Evolutionary conservation across 805 yeast genomes (phyloP).

Genomic region (Blastobotrys peoriensis): DNA sequence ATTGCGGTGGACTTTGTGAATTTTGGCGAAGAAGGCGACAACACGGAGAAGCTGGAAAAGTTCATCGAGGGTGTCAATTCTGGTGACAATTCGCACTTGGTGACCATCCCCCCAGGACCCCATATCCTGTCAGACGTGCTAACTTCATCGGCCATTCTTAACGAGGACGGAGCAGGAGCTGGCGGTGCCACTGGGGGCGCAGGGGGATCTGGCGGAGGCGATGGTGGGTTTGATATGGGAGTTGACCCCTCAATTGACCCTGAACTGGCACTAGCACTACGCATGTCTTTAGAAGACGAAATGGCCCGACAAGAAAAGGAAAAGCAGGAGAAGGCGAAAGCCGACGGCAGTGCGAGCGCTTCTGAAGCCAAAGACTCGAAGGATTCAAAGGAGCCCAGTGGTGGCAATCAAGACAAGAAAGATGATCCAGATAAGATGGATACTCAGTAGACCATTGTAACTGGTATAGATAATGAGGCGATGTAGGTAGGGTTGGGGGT

Average conservation of each 20-base stretch:
- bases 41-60: slow-evolving; percentile 72
- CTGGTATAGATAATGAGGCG: not conserved
- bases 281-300: slow-evolving; percentile 93
- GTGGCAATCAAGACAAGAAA: slow-evolving; percentile 5
- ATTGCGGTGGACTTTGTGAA: slow-evolving; percentile 84
- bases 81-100: slow-evolving; percentile 60
- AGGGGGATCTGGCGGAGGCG: slow-evolving; percentile 32
- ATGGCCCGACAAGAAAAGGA: slow-evolving; percentile 79
- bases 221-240: slow-evolving; percentile 53
- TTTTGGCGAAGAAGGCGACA: slow-evolving; percentile 81
- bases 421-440: slow-evolving; percentile 18
- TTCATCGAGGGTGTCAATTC: slow-evolving; percentile 66
- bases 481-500: no score
- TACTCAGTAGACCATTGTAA: slow-evolving; percentile 8
- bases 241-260: slow-evolving; percentile 93
- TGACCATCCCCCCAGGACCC: slow-evolving; percentile 86
- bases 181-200: slow-evolving; percentile 43
- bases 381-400: not conserved
- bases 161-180: slow-evolving; percentile 49
- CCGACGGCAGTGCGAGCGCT: slow-evolving; percentile 1
- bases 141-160: slow-evolving; percentile 66
- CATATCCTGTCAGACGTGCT: slow-evolving; percentile 76
- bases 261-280: slow-evolving; percentile 90
- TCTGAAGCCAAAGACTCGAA: slow-evolving; percentile 5
- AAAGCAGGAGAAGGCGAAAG: slow-evolving; percentile 11